Percentiles rank a stretch among this genome's conserved stretches.
phyloP scores from a whole-genome alignment of 2,329 filamentous ascomycete species.

The Tolypocladium album region DNA sequence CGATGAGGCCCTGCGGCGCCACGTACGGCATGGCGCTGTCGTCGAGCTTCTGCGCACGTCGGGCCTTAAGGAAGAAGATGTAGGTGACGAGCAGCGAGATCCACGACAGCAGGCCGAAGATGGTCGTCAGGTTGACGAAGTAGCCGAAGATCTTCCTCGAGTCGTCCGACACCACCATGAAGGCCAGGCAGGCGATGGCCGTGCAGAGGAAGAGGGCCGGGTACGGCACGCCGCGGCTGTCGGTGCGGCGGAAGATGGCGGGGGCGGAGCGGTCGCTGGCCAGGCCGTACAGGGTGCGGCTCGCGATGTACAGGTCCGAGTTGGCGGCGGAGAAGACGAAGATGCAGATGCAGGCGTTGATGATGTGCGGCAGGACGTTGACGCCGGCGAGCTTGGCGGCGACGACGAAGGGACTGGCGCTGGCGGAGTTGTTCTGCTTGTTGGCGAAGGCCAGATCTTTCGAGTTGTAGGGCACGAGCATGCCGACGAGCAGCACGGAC shows the following conservation, averaged over 20 bases:
- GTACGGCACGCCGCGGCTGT: conserved; percentile 60
- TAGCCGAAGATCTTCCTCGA: conserved; percentile 49
- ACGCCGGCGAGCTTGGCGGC: conserved; percentile 58
- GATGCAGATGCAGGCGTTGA: conserved; percentile 64
- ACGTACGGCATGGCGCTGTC: conserved; percentile 48
- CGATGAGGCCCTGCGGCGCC: conserved; percentile 61
- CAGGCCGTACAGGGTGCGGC: conserved; percentile 62
- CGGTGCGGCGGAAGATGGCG: conserved; percentile 58
- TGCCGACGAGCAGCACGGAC: conserved; percentile 63
- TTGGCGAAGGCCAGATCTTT: conserved; percentile 47
- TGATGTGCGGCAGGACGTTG: conserved; percentile 49
- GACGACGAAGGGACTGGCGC: conserved; percentile 61
- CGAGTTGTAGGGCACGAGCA: conserved; percentile 65
- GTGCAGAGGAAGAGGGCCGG: conserved; percentile 52
- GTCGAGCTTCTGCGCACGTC: conserved; percentile 47
- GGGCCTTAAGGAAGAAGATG: conserved; percentile 54
- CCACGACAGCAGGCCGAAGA: conserved; percentile 57
- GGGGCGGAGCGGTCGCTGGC: conserved; percentile 64
- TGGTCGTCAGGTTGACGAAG: conserved; percentile 58
- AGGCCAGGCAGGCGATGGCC: conserved; percentile 55
- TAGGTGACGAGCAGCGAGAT: conserved; percentile 58
- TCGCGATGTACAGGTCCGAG: conserved; percentile 68
- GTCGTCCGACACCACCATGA: conserved; percentile 51
- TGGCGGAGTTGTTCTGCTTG: conserved; percentile 23
- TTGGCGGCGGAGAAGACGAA: conserved; percentile 72